These are phyloP conservation scores for Carex cristatella DNA, from an alignment of 176 grass and related monocot genomes.

Conservation along the genomic window DNA sequence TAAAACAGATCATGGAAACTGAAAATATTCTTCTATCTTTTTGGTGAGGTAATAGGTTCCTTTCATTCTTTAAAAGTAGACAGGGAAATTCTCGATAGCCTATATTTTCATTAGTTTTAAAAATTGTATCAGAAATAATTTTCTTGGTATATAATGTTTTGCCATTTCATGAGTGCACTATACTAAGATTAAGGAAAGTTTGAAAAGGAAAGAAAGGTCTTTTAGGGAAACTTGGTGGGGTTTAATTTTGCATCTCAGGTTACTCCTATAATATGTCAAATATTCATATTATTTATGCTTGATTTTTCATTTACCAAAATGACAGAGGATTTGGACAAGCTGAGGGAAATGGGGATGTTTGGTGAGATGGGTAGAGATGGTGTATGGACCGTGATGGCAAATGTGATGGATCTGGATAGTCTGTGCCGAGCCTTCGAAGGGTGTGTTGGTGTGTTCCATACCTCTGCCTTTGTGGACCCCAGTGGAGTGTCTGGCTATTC, in stretches of 20 bases:
- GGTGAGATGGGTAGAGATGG: conserved; percentile 79
- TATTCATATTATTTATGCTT: neutral
- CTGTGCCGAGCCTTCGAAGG: conserved; percentile 75
- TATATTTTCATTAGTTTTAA: neutral
- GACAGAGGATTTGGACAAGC: conserved; percentile 95
- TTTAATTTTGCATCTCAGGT: neutral
- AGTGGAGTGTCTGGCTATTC: conserved; percentile 84
- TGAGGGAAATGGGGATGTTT: conserved; percentile 97
- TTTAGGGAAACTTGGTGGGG: neutral
- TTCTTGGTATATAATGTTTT: neutral
- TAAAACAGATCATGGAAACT: neutral
- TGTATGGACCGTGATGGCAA: conserved; percentile 91
- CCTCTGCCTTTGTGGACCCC: conserved; percentile 82
- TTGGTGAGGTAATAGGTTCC: neutral
- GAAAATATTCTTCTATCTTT: neutral
- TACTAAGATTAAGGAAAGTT: neutral
- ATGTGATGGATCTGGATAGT: conserved; percentile 75
- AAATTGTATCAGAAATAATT: neutral
- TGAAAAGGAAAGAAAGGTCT: neutral
- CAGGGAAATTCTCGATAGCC: neutral
- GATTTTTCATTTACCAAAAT: neutral
- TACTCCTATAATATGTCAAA: neutral
- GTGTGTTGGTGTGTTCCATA: conserved; percentile 85
- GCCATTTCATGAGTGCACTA: neutral
- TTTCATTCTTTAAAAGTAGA: no score